Base-by-base conservation (phyloP, 345 rosid species). In the Arabis alpina region DNA sequence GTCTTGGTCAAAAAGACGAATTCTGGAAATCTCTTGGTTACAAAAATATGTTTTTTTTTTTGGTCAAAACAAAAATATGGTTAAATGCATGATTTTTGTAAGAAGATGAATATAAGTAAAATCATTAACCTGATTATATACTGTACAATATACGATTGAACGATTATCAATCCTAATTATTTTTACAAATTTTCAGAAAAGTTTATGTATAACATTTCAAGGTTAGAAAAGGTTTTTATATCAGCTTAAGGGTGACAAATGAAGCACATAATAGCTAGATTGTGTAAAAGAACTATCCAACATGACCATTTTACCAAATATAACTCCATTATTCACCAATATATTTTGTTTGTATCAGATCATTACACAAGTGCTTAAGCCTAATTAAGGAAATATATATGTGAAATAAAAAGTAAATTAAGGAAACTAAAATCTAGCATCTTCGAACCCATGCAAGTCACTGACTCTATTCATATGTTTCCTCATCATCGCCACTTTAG, bases 401-500 rank as follows among this genome's bases (percentile, higher is more conserved):
- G 16, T 13, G 25, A 9, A 44, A 25, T 49, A 8, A 2, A 19
- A 61, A 8, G 25, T 11, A 48, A 63, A 47, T 5, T 19, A 19
- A 19, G 16, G 12, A 44, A 50, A 52, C 77, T 84, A 89, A 79
- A 92, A 92, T 84, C 98, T 86, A 25, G 98, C 98, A 54, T 92
- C 83, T 67, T 92, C 98, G 72, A 92, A 89, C 61, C 98, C 98
- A 83, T 92, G 98, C 84, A 92, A 81, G 67, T 92, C 98, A 71
- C 98, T 86, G 61, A 92, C 95, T 74, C 94, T 83, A 66, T 92
- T 92, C 96, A 92, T 79, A 54, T 91, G 90, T 73, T 89, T 92
- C 76, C 91, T 90, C 95, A 81, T 83, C 27, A 84, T 85, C 39
- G 98, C 98, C 71, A 89, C 86, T 74, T 89, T 88, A 69, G 98